These are phyloP conservation scores for Trichoderma erinaceum DNA, from an alignment of 495 filamentous ascomycete genomes.

Conservation along the genomic window DNA sequence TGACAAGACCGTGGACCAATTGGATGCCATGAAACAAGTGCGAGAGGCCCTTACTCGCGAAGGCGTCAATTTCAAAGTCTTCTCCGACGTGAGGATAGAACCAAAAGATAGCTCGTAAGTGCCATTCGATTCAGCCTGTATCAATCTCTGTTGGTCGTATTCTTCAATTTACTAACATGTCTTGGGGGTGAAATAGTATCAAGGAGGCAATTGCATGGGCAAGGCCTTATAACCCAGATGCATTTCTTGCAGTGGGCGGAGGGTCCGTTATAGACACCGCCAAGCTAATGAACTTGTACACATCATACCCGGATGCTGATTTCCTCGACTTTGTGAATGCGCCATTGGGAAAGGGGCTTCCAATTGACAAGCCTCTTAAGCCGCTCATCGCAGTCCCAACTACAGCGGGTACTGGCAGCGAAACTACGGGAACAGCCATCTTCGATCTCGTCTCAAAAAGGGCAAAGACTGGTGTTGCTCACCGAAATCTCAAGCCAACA, in stretches of 20 bases:
- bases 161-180: neutral
- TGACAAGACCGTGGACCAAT: slow-evolving; percentile 66
- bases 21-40: slow-evolving; percentile 82
- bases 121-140: slow-evolving; percentile 16
- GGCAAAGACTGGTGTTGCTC: slow-evolving; percentile 92
- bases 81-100: slow-evolving; percentile 70
- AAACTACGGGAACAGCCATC: slow-evolving; percentile 96
- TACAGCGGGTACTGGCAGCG: slow-evolving; percentile 89
- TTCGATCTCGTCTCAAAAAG: slow-evolving; percentile 86
- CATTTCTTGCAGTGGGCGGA: slow-evolving; percentile 85
- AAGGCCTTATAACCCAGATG: slow-evolving; percentile 72
- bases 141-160: neutral
- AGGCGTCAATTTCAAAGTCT: slow-evolving; percentile 75
- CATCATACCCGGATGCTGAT: slow-evolving; percentile 75
- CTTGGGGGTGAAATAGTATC: slow-evolving; percentile 44
- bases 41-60: slow-evolving; percentile 68
- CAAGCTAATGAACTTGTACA: slow-evolving; percentile 97
- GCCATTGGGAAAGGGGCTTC: slow-evolving; percentile 79
- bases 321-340: slow-evolving; percentile 98
- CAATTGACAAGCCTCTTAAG: slow-evolving; percentile 68
- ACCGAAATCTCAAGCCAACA: slow-evolving; percentile 89
- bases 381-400: slow-evolving; percentile 92
- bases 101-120: slow-evolving; percentile 86
- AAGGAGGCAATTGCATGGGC: slow-evolving; percentile 81
- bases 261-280: slow-evolving; percentile 93